Evolutionary conservation across 768 basidiomycete species (phyloP).

Genomic region (Epithele typhae): DNA sequence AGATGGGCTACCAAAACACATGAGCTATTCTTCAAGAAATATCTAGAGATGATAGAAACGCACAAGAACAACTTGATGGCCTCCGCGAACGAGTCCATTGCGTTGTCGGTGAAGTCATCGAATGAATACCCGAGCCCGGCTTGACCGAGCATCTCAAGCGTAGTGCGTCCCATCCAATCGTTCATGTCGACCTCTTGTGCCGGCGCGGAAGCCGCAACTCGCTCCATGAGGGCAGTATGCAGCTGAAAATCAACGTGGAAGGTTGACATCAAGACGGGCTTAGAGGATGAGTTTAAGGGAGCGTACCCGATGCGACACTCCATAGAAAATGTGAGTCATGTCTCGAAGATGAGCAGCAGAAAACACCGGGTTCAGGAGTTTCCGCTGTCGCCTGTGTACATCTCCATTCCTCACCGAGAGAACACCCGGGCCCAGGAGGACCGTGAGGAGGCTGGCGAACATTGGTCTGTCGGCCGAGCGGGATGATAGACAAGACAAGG

Average conservation of each 20-base stretch:
- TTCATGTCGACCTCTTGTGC: constrained; percentile 6
- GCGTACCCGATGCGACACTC: constrained; percentile 3
- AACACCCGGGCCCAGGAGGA: neutral
- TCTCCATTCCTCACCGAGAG: neutral
- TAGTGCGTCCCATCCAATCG: constrained; percentile 19
- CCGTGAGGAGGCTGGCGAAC: too few relatives aligned
- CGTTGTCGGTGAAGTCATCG: constrained; percentile 15
- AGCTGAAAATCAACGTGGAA: neutral
- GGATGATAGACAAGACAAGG: too few relatives aligned
- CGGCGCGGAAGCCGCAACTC: too few relatives aligned
- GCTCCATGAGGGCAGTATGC: too few relatives aligned
- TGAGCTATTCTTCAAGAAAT: too few relatives aligned
- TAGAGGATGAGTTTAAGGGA: too few relatives aligned
- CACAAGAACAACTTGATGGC: constrained; percentile 21
- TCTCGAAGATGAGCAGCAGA: constrained; percentile 15
- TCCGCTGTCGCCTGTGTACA: constrained; percentile 13
- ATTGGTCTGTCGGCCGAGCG: too few relatives aligned
- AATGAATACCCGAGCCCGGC: constrained; percentile 24
- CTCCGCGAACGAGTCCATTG: constrained; percentile 13
- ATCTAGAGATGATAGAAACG: constrained; percentile 1
- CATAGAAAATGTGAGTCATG: constrained; percentile 17
- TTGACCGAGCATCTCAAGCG: constrained; percentile 23
- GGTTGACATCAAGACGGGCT: too few relatives aligned
- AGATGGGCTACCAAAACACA: too few relatives aligned
- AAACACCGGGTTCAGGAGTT: constrained; percentile 17